A percentile compares a stretch with the other conserved stretches of the same genome.
phyloP scores from a whole-genome alignment of 2,329 filamentous ascomycete species.

The Clonostachys chloroleuca region DNA sequence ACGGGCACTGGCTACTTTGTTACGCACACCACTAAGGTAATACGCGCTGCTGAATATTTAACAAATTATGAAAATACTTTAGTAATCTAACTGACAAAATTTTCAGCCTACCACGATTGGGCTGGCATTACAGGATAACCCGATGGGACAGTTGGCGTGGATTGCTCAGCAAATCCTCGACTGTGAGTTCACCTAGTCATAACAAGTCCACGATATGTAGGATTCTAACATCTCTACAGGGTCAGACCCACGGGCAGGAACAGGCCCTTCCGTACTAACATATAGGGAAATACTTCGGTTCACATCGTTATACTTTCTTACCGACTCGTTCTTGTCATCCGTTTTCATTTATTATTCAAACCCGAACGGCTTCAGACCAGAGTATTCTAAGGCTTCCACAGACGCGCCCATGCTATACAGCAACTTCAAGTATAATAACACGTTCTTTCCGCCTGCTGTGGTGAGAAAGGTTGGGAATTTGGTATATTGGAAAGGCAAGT shows the following conservation, averaged over 20 bases:
- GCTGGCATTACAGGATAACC: slow-evolving; percentile 32
- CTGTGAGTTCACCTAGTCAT: slow-evolving; percentile 4
- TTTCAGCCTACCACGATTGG: slow-evolving; percentile 32
- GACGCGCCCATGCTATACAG: background rate
- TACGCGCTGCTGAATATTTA: background rate
- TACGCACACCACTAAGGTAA: slow-evolving; percentile 6
- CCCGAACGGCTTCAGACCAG: background rate
- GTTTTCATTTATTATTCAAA: background rate
- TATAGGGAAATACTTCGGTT: slow-evolving; percentile 10
- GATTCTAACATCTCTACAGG: background rate
- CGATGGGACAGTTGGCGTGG: slow-evolving; percentile 34
- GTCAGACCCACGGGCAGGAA: slow-evolving; percentile 7
- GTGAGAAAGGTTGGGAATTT: slow-evolving; percentile 9
- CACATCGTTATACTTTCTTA: slow-evolving; percentile 15
- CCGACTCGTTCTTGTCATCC: slow-evolving; percentile 11
- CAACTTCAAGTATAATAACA: slow-evolving; percentile 10
- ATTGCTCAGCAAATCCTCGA: slow-evolving; percentile 30
- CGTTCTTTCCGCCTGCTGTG: slow-evolving; percentile 7
- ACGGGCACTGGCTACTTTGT: slow-evolving; percentile 5
- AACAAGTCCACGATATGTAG: background rate
- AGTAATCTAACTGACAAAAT: background rate
- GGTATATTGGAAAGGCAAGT: slow-evolving; percentile 6
- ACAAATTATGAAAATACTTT: background rate
- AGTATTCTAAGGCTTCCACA: background rate
- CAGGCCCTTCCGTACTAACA: slow-evolving; percentile 8